Evolutionary conservation across 345 rosid genomes (phyloP).

Genomic region (Citrus unshiu): DNA sequence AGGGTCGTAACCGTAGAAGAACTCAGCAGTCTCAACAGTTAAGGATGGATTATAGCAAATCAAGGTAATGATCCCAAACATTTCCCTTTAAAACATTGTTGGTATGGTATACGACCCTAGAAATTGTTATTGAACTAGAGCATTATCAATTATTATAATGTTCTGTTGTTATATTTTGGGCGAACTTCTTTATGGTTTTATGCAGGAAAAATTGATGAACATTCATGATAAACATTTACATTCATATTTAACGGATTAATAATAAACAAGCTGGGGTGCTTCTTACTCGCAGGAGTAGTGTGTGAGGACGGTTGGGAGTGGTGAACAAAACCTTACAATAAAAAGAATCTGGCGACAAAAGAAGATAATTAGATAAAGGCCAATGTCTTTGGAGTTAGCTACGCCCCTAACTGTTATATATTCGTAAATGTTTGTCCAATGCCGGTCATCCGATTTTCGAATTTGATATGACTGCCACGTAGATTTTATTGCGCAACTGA

Average conservation of each 20-base stretch:
- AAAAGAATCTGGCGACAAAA: background rate
- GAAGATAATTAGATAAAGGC: background rate
- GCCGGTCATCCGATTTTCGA: background rate
- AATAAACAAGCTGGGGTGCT: background rate
- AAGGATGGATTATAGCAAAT: too few species aligned
- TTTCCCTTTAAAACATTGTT: too few species aligned
- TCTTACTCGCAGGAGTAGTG: background rate
- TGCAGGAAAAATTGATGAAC: background rate
- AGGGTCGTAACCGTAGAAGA: too few species aligned
- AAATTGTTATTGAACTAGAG: too few species aligned
- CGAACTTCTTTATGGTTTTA: background rate
- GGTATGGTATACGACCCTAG: too few species aligned
- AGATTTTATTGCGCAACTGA: background rate
- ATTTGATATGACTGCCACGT: conserved; percentile 25
- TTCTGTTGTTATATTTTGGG: background rate
- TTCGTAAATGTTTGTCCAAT: conserved; percentile 2
- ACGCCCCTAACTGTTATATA: background rate
- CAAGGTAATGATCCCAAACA: too few species aligned
- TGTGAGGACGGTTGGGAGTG: background rate
- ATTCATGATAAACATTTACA: background rate
- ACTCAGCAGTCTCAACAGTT: too few species aligned
- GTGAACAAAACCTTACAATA: background rate
- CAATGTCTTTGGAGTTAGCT: conserved; percentile 8
- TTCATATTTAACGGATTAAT: background rate
- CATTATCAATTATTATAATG: too few species aligned